A percentile compares a stretch with the other conserved stretches of the same genome.
These are phyloP conservation scores for Raphanus raphanistrum DNA, from an alignment of 345 rosid genomes.

Conservation along the genomic window DNA sequence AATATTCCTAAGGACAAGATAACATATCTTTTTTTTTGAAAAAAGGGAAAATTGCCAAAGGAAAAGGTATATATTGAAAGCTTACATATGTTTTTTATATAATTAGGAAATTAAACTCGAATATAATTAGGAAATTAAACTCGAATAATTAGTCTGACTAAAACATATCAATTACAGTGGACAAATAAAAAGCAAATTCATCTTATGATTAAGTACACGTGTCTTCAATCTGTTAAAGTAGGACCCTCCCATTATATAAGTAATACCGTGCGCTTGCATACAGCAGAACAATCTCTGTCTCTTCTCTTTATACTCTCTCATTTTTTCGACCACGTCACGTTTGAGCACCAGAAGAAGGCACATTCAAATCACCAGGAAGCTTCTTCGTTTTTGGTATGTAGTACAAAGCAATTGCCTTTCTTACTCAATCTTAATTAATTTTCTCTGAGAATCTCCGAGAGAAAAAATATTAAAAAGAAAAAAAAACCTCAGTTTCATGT, in stretches of 20 bases:
- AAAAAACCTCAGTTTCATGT: constrained; percentile 4
- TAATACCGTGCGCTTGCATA: constrained; percentile 4
- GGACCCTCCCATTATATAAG: not conserved
- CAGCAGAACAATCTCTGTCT: constrained; percentile 12
- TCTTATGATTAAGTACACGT: not conserved
- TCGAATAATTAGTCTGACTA: too few species aligned
- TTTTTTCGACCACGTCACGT: constrained; percentile 20
- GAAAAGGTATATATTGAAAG: not conserved
- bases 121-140: too few species aligned
- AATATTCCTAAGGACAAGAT: not conserved
- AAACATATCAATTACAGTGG: not conserved
- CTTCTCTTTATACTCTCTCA: not conserved
- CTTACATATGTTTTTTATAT: not conserved
- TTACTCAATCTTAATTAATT: too few species aligned
- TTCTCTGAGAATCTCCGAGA: not conserved
- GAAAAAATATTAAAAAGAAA: not conserved
- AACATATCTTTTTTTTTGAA: not conserved
- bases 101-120: not conserved
- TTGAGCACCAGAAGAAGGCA: constrained; percentile 12
- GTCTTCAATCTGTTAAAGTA: not conserved
- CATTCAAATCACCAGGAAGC: not conserved
- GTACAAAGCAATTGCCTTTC: not conserved
- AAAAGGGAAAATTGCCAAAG: not conserved
- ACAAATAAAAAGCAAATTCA: not conserved
- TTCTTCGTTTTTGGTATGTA: constrained; percentile 37